These are phyloP conservation scores for Bruguiera gymnorhiza DNA, from an alignment of 345 rosid species.

Conservation along the genomic window DNA sequence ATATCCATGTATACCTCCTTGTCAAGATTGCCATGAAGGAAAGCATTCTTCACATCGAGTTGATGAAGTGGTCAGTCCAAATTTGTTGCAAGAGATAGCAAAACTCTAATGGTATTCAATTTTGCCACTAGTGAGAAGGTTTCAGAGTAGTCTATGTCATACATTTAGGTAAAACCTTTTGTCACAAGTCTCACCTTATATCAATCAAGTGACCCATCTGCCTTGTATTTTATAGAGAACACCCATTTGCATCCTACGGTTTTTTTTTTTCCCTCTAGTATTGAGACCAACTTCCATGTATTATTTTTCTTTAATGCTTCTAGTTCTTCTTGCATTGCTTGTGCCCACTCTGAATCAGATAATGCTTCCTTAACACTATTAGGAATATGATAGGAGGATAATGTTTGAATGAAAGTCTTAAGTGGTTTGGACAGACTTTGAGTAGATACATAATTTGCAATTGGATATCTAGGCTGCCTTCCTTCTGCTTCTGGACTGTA, in stretches of 20 bases:
- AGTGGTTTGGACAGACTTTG: neutral
- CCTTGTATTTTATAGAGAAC: neutral
- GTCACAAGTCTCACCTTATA: neutral
- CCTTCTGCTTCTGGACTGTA: neutral
- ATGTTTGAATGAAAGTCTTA: neutral
- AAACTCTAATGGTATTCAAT: neutral
- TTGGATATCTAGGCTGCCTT: neutral
- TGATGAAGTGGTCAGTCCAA: neutral
- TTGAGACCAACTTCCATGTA: no score
- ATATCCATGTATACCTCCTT: neutral
- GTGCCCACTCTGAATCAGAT: neutral
- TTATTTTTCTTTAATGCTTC: no score
- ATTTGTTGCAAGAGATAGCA: neutral
- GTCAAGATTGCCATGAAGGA: neutral
- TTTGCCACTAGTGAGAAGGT: neutral
- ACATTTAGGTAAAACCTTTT: neutral
- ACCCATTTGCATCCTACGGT: no score
- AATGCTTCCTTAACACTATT: neutral
- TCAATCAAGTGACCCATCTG: neutral
- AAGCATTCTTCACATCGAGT: neutral
- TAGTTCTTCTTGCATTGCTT: slow-evolving; percentile 4
- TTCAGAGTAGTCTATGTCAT: neutral
- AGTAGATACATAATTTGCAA: slow-evolving; percentile 9
- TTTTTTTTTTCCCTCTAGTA: no score
- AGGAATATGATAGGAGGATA: neutral